A percentile compares a stretch with the other conserved stretches of the same genome.
Evolutionary conservation across 306 rosid genomes (phyloP).

Genomic region (Alnus rubra): DNA sequence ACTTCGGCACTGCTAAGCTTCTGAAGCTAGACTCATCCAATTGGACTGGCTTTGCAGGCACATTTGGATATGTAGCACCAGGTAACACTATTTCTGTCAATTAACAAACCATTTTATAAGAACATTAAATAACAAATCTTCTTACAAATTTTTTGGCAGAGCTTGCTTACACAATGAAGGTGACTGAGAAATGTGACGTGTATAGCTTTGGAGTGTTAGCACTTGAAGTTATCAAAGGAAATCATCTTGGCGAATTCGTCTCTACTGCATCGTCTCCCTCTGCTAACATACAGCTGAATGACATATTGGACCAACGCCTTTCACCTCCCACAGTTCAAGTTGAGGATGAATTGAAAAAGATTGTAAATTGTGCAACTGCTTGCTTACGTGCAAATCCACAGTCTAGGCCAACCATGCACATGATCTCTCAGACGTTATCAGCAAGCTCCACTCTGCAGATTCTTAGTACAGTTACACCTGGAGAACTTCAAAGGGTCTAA

Average conservation of each 20-base stretch:
- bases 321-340: not conserved
- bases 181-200: conserved; percentile 13
- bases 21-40: conserved; percentile 27
- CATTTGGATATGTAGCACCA: conserved; percentile 32
- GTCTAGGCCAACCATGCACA: conserved; percentile 38
- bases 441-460: not conserved
- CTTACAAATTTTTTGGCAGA: conserved; percentile 4
- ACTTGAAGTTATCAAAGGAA: conserved; percentile 21
- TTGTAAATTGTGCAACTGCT: not conserved
- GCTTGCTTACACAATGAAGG: conserved; percentile 31
- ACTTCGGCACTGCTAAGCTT: conserved; percentile 35
- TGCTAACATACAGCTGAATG: not conserved
- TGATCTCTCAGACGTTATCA: conserved; percentile 17
- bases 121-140: too few relatives aligned
- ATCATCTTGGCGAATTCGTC: conserved; percentile 6
- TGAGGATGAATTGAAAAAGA: not conserved
- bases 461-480: not conserved
- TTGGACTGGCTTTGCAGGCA: conserved; percentile 35
- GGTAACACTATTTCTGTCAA: conserved; percentile 1
- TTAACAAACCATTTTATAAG: too few relatives aligned
- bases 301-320: conserved; percentile 20
- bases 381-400: conserved; percentile 27
- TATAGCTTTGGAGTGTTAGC: conserved; percentile 25
- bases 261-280: not conserved
- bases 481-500: not conserved